phyloP scores from a whole-genome alignment of 208 protist species.

The Trypanosomatidae sp. region DNA sequence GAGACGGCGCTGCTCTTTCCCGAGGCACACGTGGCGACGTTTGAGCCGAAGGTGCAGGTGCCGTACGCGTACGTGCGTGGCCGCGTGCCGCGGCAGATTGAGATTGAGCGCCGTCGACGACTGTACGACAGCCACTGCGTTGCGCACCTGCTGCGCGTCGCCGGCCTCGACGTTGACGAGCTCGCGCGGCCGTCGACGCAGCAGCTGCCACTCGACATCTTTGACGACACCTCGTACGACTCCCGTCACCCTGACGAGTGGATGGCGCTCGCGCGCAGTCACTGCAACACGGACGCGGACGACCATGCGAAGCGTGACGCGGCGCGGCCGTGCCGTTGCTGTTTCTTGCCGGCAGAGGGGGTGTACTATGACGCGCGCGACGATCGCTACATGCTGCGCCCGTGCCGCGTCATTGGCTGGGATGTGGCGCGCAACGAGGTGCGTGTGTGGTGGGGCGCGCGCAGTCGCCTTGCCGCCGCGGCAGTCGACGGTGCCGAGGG shows the following conservation, averaged over 20 bases:
- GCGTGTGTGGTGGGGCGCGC: slow-evolving; percentile 56
- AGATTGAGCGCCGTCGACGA: slow-evolving; percentile 91
- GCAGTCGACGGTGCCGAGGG: not conserved
- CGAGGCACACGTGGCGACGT: slow-evolving; percentile 48
- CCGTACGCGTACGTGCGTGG: slow-evolving; percentile 84
- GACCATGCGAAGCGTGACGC: too few species aligned
- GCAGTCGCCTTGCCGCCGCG: too few species aligned
- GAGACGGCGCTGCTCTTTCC: slow-evolving; percentile 59
- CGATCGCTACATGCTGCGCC: slow-evolving; percentile 32
- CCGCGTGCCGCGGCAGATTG: slow-evolving; percentile 87
- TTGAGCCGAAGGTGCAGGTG: slow-evolving; percentile 95
- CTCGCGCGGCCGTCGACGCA: slow-evolving; percentile 43
- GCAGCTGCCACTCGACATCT: slow-evolving; percentile 85
- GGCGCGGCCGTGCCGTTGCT: too few species aligned
- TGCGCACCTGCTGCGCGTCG: slow-evolving; percentile 54
- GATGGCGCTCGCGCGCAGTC: slow-evolving; percentile 70
- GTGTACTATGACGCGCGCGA: slow-evolving; percentile 22
- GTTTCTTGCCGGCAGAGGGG: slow-evolving; percentile 77
- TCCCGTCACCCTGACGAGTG: slow-evolving; percentile 82
- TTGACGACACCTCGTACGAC: slow-evolving; percentile 95
- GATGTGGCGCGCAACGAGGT: slow-evolving; percentile 53
- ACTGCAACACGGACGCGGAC: slow-evolving; percentile 11
- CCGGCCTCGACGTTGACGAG: slow-evolving; percentile 47
- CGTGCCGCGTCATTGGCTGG: slow-evolving; percentile 82
- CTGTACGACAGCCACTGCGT: slow-evolving; percentile 81